Conservation (phyloP, 2,329 filamentous ascomycete genomes). For the Penicillium decumbens region DNA sequence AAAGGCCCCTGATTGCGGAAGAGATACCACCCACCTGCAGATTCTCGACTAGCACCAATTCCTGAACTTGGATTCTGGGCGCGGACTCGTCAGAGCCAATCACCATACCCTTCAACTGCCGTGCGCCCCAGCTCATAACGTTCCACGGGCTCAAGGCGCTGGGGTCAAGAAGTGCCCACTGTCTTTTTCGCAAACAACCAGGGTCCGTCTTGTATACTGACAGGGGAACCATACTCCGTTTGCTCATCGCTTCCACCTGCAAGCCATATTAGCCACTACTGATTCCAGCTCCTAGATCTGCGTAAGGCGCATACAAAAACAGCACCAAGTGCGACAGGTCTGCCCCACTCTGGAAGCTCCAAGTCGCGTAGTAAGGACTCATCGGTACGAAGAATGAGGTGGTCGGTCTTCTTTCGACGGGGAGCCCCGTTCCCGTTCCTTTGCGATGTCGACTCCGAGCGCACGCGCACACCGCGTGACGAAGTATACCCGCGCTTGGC, state of each 20-base stretch:
- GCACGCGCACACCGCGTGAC: slow-evolving; percentile 26
- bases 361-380: slow-evolving; percentile 66
- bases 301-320: slow-evolving; percentile 54
- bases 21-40: slow-evolving; percentile 46
- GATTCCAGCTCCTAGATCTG: background rate
- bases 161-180: slow-evolving; percentile 53
- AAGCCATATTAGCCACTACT: background rate
- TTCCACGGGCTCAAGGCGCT: slow-evolving; percentile 58
- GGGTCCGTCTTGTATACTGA: slow-evolving; percentile 61
- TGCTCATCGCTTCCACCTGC: slow-evolving; percentile 64
- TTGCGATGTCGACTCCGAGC: slow-evolving; percentile 7
- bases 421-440: background rate
- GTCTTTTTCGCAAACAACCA: slow-evolving; percentile 67
- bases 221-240: slow-evolving; percentile 65
- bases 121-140: slow-evolving; percentile 69
- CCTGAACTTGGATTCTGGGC: slow-evolving; percentile 37
- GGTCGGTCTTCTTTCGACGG: slow-evolving; percentile 37
- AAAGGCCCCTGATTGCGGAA: background rate
- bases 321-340: slow-evolving; percentile 72
- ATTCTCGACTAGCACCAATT: slow-evolving; percentile 52
- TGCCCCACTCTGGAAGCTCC: slow-evolving; percentile 71
- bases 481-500: slow-evolving; percentile 59
- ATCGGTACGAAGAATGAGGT: slow-evolving; percentile 50
- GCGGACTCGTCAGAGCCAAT: slow-evolving; percentile 41
- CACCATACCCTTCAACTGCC: slow-evolving; percentile 59